A percentile compares a stretch with the other conserved stretches of the same genome.
phyloP scores from a whole-genome alignment of 1,139 yeast genomes.

The Scheffersomyces parashehatae region DNA sequence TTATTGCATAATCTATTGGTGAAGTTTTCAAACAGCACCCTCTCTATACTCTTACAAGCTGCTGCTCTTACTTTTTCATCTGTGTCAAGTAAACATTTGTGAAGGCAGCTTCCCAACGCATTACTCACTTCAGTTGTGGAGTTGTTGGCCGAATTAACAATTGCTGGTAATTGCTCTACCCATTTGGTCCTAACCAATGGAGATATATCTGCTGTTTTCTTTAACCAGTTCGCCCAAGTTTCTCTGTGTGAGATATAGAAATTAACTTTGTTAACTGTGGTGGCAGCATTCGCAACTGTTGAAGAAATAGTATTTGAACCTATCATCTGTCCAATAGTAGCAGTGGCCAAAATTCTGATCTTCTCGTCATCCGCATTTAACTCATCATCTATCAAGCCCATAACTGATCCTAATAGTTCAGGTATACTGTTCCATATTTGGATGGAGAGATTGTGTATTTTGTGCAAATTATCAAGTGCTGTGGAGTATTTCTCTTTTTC shows the following conservation, averaged over 20 bases:
- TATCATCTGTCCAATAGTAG: conserved; percentile 69
- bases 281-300: conserved; percentile 8
- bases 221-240: conserved; percentile 70
- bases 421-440: conserved; percentile 82
- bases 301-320: conserved; percentile 34
- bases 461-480: conserved; percentile 48
- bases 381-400: conserved; percentile 82
- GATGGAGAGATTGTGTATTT: conserved; percentile 62
- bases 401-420: conserved; percentile 67
- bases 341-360: conserved; percentile 69
- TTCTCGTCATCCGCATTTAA: conserved; percentile 68
- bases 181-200: conserved; percentile 67
- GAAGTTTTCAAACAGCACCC: conserved; percentile 40
- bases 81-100: conserved; percentile 71
- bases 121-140: conserved; percentile 48
- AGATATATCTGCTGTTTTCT: conserved; percentile 70
- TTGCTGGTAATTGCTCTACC: conserved; percentile 54
- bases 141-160: conserved; percentile 32
- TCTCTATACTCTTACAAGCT: conserved; percentile 53
- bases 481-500: conserved; percentile 12
- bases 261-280: conserved; percentile 42
- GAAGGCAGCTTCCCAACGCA: conserved; percentile 59
- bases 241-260: conserved; percentile 61
- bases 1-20: conserved; percentile 46
- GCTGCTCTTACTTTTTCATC: conserved; percentile 72